These are phyloP conservation scores for Wickerhamia fluorescens DNA, from an alignment of 805 yeast genomes.

Conservation along the genomic window DNA sequence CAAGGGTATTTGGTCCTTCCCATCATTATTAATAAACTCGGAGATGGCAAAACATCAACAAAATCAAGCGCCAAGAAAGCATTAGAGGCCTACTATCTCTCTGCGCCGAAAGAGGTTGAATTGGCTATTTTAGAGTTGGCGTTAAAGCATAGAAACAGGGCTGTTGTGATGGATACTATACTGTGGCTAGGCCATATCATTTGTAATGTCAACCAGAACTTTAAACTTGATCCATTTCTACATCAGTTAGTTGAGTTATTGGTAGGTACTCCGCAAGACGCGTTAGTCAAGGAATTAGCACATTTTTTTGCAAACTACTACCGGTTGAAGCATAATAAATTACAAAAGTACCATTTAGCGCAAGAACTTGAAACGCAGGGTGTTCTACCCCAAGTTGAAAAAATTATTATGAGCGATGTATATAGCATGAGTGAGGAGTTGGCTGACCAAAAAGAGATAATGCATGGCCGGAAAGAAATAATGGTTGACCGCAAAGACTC, in stretches of 20 bases:
- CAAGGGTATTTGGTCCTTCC: conserved; percentile 45
- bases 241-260: conserved; percentile 17
- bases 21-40: conserved; percentile 40
- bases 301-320: conserved; percentile 20
- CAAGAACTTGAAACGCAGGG: conserved; percentile 24
- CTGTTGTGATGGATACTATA: conserved; percentile 38
- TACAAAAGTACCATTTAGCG: conserved; percentile 41
- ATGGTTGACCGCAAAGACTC: too few relatives aligned
- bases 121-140: conserved; percentile 37
- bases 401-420: conserved; percentile 4
- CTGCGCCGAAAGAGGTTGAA: conserved; percentile 44
- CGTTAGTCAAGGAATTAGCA: conserved; percentile 1
- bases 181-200: conserved; percentile 38
- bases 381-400: conserved; percentile 11
- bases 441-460: too few relatives aligned
- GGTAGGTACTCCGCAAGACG: background rate
- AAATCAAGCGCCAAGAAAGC: conserved; percentile 44
- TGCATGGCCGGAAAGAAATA: too few relatives aligned
- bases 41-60: conserved; percentile 31
- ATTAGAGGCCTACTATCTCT: conserved; percentile 47
- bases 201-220: conserved; percentile 23
- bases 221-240: conserved; percentile 22
- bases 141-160: conserved; percentile 29
- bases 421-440: conserved; percentile 1
- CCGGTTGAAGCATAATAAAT: conserved; percentile 21